Evolutionary conservation across 2,329 filamentous ascomycete species (phyloP).

Genomic region (Onygenales sp.): DNA sequence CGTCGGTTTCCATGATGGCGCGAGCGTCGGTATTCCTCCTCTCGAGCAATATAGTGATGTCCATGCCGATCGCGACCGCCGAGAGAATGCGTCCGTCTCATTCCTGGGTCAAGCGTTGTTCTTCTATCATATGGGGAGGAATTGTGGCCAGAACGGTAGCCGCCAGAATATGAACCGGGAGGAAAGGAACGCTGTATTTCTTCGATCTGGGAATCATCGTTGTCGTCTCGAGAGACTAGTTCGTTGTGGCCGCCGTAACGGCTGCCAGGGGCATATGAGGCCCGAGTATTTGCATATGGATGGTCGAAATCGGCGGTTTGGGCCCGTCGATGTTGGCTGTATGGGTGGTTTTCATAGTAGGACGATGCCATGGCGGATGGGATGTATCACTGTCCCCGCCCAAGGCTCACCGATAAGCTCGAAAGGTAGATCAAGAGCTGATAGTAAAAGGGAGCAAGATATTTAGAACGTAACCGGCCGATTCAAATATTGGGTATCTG

Average conservation of each 20-base stretch:
- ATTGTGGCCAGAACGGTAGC: conserved; percentile 15
- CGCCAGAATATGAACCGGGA: conserved; percentile 40
- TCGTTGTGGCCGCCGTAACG: conserved; percentile 10
- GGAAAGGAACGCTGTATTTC: conserved; percentile 79
- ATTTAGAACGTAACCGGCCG: no score
- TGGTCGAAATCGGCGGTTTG: conserved; percentile 8
- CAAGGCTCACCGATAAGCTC: background rate
- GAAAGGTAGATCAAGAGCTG: background rate
- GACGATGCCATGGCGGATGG: background rate
- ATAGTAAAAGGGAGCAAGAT: no score
- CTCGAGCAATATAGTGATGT: conserved; percentile 27
- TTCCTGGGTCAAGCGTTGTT: conserved; percentile 8
- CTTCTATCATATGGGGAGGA: background rate
- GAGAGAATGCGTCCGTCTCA: conserved; percentile 28
- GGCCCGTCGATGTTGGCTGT: conserved; percentile 14
- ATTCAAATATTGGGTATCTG: no score
- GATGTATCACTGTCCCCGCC: background rate
- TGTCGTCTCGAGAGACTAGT: conserved; percentile 48
- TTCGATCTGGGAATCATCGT: conserved; percentile 60
- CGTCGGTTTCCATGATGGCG: conserved; percentile 17
- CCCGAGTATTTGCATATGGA: conserved; percentile 20
- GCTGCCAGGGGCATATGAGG: conserved; percentile 3
- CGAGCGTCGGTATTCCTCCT: conserved; percentile 19
- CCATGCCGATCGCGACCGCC: conserved; percentile 25
- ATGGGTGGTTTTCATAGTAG: conserved; percentile 28